phyloP scores from a whole-genome alignment of 768 basidiomycete genomes.

The Ramaria sp. region DNA sequence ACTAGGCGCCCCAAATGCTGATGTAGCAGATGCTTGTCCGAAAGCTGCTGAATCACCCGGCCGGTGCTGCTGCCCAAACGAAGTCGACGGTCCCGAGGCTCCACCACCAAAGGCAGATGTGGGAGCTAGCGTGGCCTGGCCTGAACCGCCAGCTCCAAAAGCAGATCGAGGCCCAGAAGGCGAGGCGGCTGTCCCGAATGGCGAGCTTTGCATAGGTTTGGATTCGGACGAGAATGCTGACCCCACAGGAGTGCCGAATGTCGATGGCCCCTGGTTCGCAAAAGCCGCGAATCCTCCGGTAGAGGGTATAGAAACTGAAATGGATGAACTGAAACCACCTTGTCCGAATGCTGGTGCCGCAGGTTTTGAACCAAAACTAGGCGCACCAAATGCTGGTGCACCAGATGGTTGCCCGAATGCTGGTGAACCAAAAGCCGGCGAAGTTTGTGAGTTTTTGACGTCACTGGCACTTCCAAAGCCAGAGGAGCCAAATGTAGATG shows the following conservation, averaged over 20 bases:
- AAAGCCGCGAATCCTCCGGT: slow-evolving; percentile 19
- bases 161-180: neutral
- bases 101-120: neutral
- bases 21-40: neutral
- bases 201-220: slow-evolving; percentile 15
- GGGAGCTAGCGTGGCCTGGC: neutral
- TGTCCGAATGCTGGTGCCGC: slow-evolving; percentile 10
- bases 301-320: slow-evolving; percentile 10
- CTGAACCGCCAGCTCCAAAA: neutral
- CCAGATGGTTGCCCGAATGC: slow-evolving; percentile 19
- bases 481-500: slow-evolving; percentile 25
- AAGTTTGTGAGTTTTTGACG: neutral
- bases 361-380: slow-evolving; percentile 7
- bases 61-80: neutral
- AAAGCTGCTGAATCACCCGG: neutral
- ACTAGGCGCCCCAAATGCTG: neutral
- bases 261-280: slow-evolving; percentile 10
- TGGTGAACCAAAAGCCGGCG: slow-evolving; percentile 19
- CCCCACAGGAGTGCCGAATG: neutral
- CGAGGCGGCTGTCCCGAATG: slow-evolving; percentile 15
- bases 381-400: slow-evolving; percentile 10
- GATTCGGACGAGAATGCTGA: neutral
- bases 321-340: slow-evolving; percentile 8
- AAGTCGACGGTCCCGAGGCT: neutral
- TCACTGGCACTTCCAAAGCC: neutral